Evolutionary conservation across 192 early-diverging fungal genomes (phyloP).

Genomic region (Gorgonomyces haynaldii): DNA sequence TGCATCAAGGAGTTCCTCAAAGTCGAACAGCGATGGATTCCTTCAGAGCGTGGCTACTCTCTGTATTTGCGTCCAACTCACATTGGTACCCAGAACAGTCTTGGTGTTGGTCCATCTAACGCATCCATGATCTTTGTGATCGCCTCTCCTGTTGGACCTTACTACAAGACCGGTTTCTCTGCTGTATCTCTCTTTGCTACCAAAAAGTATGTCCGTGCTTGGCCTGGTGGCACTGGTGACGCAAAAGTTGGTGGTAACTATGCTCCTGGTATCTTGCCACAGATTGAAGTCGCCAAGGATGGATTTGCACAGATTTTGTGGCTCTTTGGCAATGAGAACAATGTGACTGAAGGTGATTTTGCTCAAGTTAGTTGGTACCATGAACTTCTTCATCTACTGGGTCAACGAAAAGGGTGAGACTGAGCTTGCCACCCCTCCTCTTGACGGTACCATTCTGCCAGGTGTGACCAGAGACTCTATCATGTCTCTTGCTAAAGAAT

Average conservation of each 20-base stretch:
- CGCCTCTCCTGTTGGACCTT: conserved; percentile 85
- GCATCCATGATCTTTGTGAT: conserved; percentile 78
- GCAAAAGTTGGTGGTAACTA: conserved; percentile 87
- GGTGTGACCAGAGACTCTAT: conserved; percentile 94
- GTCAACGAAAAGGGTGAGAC: conserved; percentile 68
- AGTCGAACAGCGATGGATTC: conserved; percentile 80
- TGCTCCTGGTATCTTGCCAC: conserved; percentile 68
- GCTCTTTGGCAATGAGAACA: conserved; percentile 77
- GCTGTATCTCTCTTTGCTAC: conserved; percentile 81
- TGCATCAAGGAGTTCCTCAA: conserved; percentile 74
- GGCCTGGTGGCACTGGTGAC: conserved; percentile 91
- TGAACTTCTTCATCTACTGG: conserved; percentile 91
- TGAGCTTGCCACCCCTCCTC: conserved; percentile 81
- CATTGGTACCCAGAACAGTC: conserved; percentile 74
- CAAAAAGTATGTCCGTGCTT: conserved; percentile 76
- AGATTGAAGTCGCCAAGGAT: conserved; percentile 72
- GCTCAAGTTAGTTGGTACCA: conserved; percentile 63
- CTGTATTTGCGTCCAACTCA: conserved; percentile 87
- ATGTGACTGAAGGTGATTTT: conserved; percentile 63
- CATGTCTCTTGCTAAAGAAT: conserved; percentile 58
- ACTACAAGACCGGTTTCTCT: conserved; percentile 88
- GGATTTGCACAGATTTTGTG: conserved; percentile 93
- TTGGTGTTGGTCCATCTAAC: conserved; percentile 66
- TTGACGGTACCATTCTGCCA: conserved; percentile 90
- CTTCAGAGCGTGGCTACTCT: conserved; percentile 79